phyloP scores from a whole-genome alignment of 306 rosid genomes.

The Cucurbita maxima region DNA sequence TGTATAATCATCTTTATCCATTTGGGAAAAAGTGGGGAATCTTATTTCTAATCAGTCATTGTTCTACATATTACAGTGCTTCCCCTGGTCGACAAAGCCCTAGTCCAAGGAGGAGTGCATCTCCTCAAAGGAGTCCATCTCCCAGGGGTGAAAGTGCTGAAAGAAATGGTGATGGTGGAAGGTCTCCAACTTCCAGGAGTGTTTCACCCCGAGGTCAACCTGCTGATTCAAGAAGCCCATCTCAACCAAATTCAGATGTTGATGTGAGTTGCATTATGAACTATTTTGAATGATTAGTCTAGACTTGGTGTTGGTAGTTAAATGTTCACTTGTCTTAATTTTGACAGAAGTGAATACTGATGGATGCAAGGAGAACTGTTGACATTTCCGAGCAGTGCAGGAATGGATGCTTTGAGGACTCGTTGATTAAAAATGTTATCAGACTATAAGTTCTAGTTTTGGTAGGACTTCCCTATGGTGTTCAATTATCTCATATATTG shows the following conservation, averaged over 20 bases:
- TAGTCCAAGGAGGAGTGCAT: constrained; percentile 49
- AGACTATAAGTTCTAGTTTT: constrained; percentile 33
- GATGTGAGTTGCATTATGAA: constrained; percentile 37
- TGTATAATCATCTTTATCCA: neutral
- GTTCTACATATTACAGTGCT: constrained; percentile 22
- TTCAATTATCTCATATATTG: constrained; percentile 22
- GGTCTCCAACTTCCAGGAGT: constrained; percentile 40
- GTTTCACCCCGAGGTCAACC: constrained; percentile 39
- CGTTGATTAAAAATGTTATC: constrained; percentile 30
- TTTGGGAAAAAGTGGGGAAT: neutral
- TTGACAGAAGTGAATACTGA: constrained; percentile 6
- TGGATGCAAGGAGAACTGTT: constrained; percentile 4
- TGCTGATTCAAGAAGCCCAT: constrained; percentile 42
- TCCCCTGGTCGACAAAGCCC: constrained; percentile 45
- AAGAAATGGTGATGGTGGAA: constrained; percentile 26
- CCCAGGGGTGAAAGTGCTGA: constrained; percentile 43
- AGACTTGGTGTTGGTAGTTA: neutral
- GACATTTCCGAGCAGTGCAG: constrained; percentile 11
- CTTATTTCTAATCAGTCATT: neutral
- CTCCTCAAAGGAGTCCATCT: constrained; percentile 35
- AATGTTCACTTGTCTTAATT: neutral
- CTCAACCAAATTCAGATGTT: constrained; percentile 38
- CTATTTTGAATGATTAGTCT: neutral
- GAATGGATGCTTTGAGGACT: constrained; percentile 29
- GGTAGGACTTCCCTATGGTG: constrained; percentile 45